These are phyloP conservation scores for Bullera alba DNA, from an alignment of 768 basidiomycete species.

Conservation along the genomic window DNA sequence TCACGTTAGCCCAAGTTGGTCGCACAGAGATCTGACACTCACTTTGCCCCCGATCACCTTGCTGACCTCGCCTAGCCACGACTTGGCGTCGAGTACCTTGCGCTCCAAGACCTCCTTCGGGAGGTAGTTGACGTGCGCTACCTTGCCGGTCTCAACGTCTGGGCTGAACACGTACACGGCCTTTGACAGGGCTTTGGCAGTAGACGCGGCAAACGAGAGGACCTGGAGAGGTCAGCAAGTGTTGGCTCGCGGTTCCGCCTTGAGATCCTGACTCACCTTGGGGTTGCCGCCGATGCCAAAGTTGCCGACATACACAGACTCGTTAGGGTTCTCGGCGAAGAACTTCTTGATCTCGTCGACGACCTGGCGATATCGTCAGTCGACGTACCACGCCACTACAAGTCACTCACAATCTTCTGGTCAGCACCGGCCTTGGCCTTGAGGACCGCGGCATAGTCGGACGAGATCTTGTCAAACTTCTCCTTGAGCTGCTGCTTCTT, in stretches of 20 bases:
- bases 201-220: slow-evolving; percentile 53
- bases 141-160: slow-evolving; percentile 62
- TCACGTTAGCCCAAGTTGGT: background rate
- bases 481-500: slow-evolving; percentile 74
- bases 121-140: slow-evolving; percentile 81
- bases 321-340: slow-evolving; percentile 70
- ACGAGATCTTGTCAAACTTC: slow-evolving; percentile 62
- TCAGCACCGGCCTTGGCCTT: slow-evolving; percentile 73
- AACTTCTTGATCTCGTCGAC: slow-evolving; percentile 61
- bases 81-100: slow-evolving; percentile 67
- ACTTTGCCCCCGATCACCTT: slow-evolving; percentile 88
- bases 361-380: slow-evolving; percentile 51
- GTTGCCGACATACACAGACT: slow-evolving; percentile 61
- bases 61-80: slow-evolving; percentile 74
- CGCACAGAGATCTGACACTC: slow-evolving; percentile 14
- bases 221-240: slow-evolving; percentile 8
- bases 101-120: slow-evolving; percentile 54
- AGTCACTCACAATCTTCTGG: slow-evolving; percentile 62
- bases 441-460: slow-evolving; percentile 72
- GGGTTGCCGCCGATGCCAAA: slow-evolving; percentile 76
- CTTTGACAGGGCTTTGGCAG: slow-evolving; percentile 75
- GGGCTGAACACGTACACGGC: slow-evolving; percentile 81
- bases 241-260: background rate
- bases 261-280: slow-evolving; percentile 56
- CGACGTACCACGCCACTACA: background rate